phyloP scores from a whole-genome alignment of 2,329 filamentous ascomycete genomes.

The Zasmidium citrigriseum region DNA sequence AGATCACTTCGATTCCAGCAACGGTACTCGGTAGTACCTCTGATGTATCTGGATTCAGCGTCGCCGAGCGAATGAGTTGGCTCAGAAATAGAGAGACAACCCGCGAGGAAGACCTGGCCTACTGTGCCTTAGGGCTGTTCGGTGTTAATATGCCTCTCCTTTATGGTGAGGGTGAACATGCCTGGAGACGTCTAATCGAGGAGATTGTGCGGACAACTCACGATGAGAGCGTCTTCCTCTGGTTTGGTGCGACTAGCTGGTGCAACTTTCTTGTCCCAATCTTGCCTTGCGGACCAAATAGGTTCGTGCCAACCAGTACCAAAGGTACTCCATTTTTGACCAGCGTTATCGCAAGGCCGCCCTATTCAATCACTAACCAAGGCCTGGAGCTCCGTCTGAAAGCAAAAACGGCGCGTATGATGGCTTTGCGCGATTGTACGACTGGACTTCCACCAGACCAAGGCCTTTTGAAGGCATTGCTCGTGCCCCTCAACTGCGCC shows the following conservation, averaged over 20 bases:
- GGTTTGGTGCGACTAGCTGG: no score
- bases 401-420: not conserved
- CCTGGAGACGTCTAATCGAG: constrained; percentile 38
- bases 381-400: not conserved
- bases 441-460: no score
- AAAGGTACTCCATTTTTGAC: no score
- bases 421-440: no score
- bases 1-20: not conserved
- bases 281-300: not conserved
- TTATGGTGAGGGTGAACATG: constrained; percentile 39
- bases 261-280: not conserved
- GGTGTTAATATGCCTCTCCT: constrained; percentile 46
- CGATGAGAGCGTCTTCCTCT: constrained; percentile 12
- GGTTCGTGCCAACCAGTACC: no score
- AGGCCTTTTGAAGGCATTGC: no score
- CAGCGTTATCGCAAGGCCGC: no score
- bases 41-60: not conserved
- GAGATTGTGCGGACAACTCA: constrained; percentile 14
- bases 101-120: constrained; percentile 44
- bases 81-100: constrained; percentile 9
- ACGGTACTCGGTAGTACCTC: not conserved
- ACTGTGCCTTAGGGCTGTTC: constrained; percentile 48
- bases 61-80: constrained; percentile 16
- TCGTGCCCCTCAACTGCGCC: not conserved
- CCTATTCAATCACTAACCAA: constrained; percentile 5